Evolutionary conservation across 371 early-diverging fungal species (phyloP).

Genomic region (Mucor circinelloides): DNA sequence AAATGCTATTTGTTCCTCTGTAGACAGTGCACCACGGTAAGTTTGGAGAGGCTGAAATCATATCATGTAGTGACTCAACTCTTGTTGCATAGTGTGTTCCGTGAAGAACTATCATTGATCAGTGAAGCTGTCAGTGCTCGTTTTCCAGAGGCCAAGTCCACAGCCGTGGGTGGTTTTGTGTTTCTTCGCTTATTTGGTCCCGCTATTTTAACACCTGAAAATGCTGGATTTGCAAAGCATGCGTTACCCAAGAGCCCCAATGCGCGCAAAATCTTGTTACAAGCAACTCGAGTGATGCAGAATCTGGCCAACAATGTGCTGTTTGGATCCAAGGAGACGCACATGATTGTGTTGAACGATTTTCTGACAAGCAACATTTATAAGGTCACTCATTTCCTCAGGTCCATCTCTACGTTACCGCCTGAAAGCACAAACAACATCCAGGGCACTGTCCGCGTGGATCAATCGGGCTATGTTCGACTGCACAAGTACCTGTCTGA

Average conservation of each 20-base stretch:
- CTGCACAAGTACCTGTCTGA: constrained; percentile 72
- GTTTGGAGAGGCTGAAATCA: too few species aligned
- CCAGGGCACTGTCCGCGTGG: constrained; percentile 33
- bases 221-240: constrained; percentile 49
- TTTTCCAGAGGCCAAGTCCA: constrained; percentile 84
- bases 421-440: background rate
- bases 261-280: constrained; percentile 76
- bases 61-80: too few species aligned
- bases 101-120: constrained; percentile 78
- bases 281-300: constrained; percentile 93
- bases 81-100: constrained; percentile 65
- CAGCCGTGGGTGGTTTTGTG: constrained; percentile 92
- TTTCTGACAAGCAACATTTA: constrained; percentile 79
- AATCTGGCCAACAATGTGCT: constrained; percentile 92
- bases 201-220: constrained; percentile 86
- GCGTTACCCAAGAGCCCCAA: constrained; percentile 41
- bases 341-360: constrained; percentile 85
- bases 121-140: constrained; percentile 73
- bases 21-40: constrained; percentile 64
- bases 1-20: constrained; percentile 78
- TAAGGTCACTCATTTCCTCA: constrained; percentile 60
- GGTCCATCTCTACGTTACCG: constrained; percentile 50
- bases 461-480: constrained; percentile 56
- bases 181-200: constrained; percentile 95
- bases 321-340: constrained; percentile 91